phyloP scores from a whole-genome alignment of 2,329 filamentous ascomycete species.

The Talaromyces atroroseus region DNA sequence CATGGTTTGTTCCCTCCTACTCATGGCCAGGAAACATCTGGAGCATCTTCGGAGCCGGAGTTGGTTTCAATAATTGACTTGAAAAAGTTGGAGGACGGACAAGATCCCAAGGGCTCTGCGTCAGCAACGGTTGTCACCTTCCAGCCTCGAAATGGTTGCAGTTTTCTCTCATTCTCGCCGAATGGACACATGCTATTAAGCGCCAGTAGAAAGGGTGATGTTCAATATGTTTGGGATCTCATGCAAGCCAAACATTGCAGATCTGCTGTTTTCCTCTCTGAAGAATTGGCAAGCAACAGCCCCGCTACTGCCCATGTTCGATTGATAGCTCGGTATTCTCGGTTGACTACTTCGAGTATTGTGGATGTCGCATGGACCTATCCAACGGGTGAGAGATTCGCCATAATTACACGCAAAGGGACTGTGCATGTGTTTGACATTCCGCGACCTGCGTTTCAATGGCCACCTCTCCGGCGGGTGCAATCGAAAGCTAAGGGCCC shows the following conservation, averaged over 20 bases:
- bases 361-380: constrained; percentile 85
- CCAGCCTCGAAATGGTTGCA: constrained; percentile 45
- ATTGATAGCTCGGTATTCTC: constrained; percentile 80
- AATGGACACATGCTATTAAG: constrained; percentile 44
- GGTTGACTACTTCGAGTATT: constrained; percentile 86
- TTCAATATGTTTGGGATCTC: constrained; percentile 48
- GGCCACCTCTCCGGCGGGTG: constrained; percentile 64
- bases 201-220: constrained; percentile 45
- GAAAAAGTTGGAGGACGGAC: constrained; percentile 37
- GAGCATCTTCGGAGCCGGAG: constrained; percentile 36
- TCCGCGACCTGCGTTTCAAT: constrained; percentile 73
- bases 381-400: constrained; percentile 73
- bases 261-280: constrained; percentile 31
- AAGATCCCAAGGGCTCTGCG: constrained; percentile 29
- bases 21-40: constrained; percentile 38
- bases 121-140: constrained; percentile 41
- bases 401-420: constrained; percentile 89
- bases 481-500: constrained; percentile 35
- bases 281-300: constrained; percentile 22
- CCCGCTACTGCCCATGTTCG: constrained; percentile 52
- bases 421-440: constrained; percentile 91
- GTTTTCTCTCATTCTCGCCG: constrained; percentile 45
- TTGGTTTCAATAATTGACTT: constrained; percentile 44
- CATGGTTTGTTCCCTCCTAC: constrained; percentile 42
- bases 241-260: constrained; percentile 44